Evolutionary conservation across 371 early-diverging fungal species (phyloP).

Genomic region (Haplosporangium sp.): DNA sequence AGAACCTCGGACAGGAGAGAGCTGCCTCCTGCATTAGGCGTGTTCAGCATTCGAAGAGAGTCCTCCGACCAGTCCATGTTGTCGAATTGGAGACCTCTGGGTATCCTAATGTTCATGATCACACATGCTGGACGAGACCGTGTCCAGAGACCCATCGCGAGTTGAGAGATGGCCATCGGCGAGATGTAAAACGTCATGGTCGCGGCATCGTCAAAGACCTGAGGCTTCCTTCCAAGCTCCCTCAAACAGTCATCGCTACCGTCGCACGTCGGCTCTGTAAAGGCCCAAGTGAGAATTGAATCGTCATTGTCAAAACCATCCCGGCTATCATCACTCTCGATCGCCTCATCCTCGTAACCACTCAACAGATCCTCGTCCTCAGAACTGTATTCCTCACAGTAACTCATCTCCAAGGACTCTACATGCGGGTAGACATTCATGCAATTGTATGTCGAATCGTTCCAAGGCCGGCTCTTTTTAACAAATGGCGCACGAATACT

Average conservation of each 20-base stretch:
- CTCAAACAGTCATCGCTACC: slow-evolving; percentile 14
- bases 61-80: slow-evolving; percentile 43
- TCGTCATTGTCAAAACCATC: slow-evolving; percentile 18
- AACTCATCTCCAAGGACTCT: too few species aligned
- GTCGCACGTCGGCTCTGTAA: slow-evolving; percentile 8
- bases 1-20: slow-evolving; percentile 65
- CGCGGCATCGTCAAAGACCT: slow-evolving; percentile 30
- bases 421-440: slow-evolving; percentile 35
- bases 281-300: background rate
- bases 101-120: slow-evolving; percentile 47
- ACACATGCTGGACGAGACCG: slow-evolving; percentile 42
- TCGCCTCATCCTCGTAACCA: slow-evolving; percentile 7
- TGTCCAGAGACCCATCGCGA: slow-evolving; percentile 29
- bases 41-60: slow-evolving; percentile 50
- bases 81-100: slow-evolving; percentile 29
- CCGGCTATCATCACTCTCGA: slow-evolving; percentile 7
- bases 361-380: too few species aligned
- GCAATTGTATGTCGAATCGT: slow-evolving; percentile 20
- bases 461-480: slow-evolving; percentile 4
- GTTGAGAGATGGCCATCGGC: slow-evolving; percentile 33
- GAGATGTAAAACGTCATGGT: slow-evolving; percentile 45
- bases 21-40: slow-evolving; percentile 67
- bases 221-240: slow-evolving; percentile 30
- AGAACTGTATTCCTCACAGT: too few species aligned
- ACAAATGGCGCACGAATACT: slow-evolving; percentile 1